Percentiles rank a stretch among this genome's conserved stretches.
phyloP scores from a whole-genome alignment of 2,329 filamentous ascomycete genomes.

The Cytospora paraplurivora region DNA sequence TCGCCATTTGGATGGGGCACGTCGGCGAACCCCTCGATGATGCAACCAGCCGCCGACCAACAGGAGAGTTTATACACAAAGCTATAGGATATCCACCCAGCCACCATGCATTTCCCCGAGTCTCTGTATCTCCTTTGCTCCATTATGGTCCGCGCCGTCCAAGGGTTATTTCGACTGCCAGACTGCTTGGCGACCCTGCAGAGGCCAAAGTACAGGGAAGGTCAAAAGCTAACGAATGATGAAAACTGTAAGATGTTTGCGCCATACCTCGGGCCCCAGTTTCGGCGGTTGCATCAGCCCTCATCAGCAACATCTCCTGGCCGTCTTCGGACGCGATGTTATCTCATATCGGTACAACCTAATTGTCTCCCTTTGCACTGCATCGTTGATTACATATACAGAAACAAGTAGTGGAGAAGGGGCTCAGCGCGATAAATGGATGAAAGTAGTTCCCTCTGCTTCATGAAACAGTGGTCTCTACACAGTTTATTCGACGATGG shows the following conservation, averaged over 20 bases:
- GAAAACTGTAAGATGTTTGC: constrained; percentile 26
- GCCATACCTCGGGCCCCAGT: constrained; percentile 24
- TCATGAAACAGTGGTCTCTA: background rate
- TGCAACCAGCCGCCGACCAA: constrained; percentile 16
- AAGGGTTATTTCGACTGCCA: constrained; percentile 1
- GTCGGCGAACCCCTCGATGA: constrained; percentile 13
- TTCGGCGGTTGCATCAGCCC: constrained; percentile 23
- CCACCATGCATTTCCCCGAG: background rate
- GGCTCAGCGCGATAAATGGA: background rate
- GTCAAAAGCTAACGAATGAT: constrained; percentile 22
- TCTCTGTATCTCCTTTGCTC: background rate
- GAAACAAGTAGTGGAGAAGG: background rate
- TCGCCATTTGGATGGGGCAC: constrained; percentile 24
- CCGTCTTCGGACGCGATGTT: constrained; percentile 22
- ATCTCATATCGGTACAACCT: constrained; percentile 17
- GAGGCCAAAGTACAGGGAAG: background rate
- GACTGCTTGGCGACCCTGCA: background rate
- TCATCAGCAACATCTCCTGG: constrained; percentile 17
- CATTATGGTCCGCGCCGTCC: background rate
- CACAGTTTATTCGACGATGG: constrained; percentile 1
- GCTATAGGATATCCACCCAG: background rate
- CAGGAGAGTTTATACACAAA: constrained; percentile 8
- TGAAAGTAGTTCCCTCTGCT: background rate
- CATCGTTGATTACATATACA: background rate
- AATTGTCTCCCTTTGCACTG: background rate